phyloP scores from a whole-genome alignment of 176 grass and related monocot genomes.

The Triticum turgidum region DNA sequence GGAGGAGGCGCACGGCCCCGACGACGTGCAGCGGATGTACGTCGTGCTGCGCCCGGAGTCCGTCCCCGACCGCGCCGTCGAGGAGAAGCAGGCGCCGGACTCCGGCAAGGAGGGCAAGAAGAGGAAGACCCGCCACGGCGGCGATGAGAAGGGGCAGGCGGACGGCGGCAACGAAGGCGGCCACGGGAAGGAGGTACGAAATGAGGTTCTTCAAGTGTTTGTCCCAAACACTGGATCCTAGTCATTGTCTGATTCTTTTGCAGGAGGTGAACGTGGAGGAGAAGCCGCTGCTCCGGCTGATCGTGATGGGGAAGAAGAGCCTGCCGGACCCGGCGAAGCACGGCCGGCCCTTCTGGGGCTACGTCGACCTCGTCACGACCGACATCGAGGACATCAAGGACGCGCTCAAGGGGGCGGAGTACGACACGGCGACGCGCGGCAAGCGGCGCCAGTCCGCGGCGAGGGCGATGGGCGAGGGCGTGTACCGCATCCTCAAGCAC shows the following conservation, averaged over 20 bases:
- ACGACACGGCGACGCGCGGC: constrained; percentile 68
- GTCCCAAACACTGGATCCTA: too few species aligned
- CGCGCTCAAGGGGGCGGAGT: constrained; percentile 63
- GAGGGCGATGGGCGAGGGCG: constrained; percentile 73
- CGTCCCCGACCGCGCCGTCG: constrained; percentile 38
- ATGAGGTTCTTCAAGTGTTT: too few species aligned
- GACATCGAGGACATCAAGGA: constrained; percentile 50
- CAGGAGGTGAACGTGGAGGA: constrained; percentile 77
- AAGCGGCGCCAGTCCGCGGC: constrained; percentile 36
- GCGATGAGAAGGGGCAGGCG: neutral
- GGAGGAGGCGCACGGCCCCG: constrained; percentile 55
- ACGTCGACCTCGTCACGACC: constrained; percentile 84
- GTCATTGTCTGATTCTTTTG: too few species aligned
- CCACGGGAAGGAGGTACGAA: constrained; percentile 53
- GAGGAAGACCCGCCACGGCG: neutral
- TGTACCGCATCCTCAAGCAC: constrained; percentile 79
- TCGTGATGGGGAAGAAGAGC: constrained; percentile 85
- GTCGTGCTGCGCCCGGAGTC: constrained; percentile 73
- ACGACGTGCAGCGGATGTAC: constrained; percentile 78
- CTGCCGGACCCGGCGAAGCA: constrained; percentile 60
- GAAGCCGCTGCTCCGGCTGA: constrained; percentile 53
- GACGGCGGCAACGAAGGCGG: constrained; percentile 40
- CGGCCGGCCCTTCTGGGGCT: constrained; percentile 71
- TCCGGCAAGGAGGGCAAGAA: constrained; percentile 73
- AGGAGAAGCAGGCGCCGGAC: constrained; percentile 68